Evolutionary conservation across 2,329 filamentous ascomycete species (phyloP).

Genomic region (Pseudocercospora fuligena): DNA sequence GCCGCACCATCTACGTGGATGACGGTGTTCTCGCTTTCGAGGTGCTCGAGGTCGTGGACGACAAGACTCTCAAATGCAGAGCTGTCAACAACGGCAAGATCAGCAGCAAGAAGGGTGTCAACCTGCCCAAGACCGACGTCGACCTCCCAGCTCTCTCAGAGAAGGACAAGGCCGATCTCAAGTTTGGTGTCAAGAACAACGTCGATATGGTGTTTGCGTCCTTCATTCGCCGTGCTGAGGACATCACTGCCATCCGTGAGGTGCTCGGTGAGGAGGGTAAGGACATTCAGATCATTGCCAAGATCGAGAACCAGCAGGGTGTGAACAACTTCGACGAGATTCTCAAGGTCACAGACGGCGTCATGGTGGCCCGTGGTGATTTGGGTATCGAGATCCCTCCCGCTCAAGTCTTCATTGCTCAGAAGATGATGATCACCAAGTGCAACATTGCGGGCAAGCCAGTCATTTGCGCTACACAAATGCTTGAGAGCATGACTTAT

Average conservation of each 20-base stretch:
- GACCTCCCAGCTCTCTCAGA: constrained; percentile 96
- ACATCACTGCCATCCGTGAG: constrained; percentile 89
- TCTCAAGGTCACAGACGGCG: constrained; percentile 91
- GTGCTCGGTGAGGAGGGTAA: constrained; percentile 90
- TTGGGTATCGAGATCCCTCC: constrained; percentile 98
- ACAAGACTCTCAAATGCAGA: constrained; percentile 83
- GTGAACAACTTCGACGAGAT: constrained; percentile 99
- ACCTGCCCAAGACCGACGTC: constrained; percentile 97
- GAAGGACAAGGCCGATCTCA: constrained; percentile 94
- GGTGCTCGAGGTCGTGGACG: constrained; percentile 84
- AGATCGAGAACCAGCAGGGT: constrained; percentile 99
- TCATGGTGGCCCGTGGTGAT: constrained; percentile 99
- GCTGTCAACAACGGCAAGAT: constrained; percentile 98
- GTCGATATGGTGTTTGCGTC: constrained; percentile 99
- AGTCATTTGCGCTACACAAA: constrained; percentile 98
- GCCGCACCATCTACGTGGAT: constrained; percentile 96
- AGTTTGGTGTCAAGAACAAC: constrained; percentile 96
- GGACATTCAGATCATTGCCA: constrained; percentile 99
- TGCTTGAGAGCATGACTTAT: constrained; percentile 99
- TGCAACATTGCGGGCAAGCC: constrained; percentile 99
- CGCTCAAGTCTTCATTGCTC: constrained; percentile 96
- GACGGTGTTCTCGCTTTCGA: constrained; percentile 97
- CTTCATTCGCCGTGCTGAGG: constrained; percentile 92
- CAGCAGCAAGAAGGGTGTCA: constrained; percentile 98
- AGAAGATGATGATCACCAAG: constrained; percentile 99